Base-by-base conservation (phyloP, 805 yeast species). In the Candida namnaoensis region DNA sequence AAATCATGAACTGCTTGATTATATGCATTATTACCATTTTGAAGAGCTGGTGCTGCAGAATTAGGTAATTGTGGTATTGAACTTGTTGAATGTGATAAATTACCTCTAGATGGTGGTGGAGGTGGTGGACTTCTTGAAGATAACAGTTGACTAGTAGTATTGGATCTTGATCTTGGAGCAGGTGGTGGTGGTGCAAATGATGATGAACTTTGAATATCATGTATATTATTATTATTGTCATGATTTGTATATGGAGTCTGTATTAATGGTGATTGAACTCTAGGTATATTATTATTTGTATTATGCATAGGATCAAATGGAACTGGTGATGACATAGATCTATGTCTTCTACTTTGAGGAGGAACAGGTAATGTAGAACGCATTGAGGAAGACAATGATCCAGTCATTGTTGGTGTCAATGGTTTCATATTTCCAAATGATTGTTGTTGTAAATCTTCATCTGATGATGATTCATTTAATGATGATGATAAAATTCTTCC, bases 341-440 rank as follows among this genome's bases (percentile, higher is more conserved):
- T 41, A 7, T 44, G 26, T 14, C 58, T 45, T 19, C 52, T 42
- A 10, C 30, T 19, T 14, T 41, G 42, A 10, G 41, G 44, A 5
- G 44, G 32, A 34, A 44, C n/a, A 35, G 39, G 11, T 15, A 32
- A 30, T 35, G 48, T 58, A 30, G 50, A 50, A 24, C 60, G 57
- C 41, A 62, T 46, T 33, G 61, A 43, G 36, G 61, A 56, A 27
- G 67, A 63, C 2, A 67, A 66, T 8, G 71, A 65, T 0, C 71
- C 71, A 1, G 72, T 66, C 38, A 65, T 61, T 28, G 69, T 52
- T 5, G 71, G 71, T 38, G 52, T 54, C 40, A 65, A 43, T 5
- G 62, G 60, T 35, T 47, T 50, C 24, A 50, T 35, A n/a, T 41
- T 38, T 5, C 35, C 14, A 34, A 26, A 34, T 39, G 40, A 19